Conservation (phyloP, 2,329 filamentous ascomycete species). For the Fusarium newnesense region DNA sequence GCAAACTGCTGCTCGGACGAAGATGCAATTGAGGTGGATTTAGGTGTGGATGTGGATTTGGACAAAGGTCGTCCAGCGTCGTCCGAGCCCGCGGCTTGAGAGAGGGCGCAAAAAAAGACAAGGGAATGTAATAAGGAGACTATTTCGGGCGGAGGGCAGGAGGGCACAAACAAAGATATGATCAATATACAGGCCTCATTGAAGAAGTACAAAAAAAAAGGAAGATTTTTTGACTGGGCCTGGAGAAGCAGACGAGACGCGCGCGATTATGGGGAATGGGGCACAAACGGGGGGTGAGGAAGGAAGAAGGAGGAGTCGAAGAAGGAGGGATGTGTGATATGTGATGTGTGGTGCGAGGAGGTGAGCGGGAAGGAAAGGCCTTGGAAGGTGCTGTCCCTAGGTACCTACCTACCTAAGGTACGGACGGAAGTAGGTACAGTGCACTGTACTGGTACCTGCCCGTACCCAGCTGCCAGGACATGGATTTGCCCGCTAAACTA, state of each 20-base stretch:
- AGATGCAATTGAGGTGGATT: slow-evolving; percentile 38
- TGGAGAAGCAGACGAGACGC: slow-evolving; percentile 44
- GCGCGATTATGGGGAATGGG: slow-evolving; percentile 39
- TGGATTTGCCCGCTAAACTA: background rate
- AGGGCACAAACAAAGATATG: slow-evolving; percentile 46
- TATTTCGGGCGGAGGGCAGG: slow-evolving; percentile 21
- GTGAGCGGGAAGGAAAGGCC: slow-evolving; percentile 32
- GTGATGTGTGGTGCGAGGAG: slow-evolving; percentile 23
- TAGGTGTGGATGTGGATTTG: slow-evolving; percentile 29
- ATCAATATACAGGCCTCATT: slow-evolving; percentile 54
- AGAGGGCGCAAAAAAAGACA: slow-evolving; percentile 39
- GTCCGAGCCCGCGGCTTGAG: slow-evolving; percentile 44
- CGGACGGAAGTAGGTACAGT: background rate
- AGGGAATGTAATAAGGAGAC: slow-evolving; percentile 35
- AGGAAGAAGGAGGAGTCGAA: slow-evolving; percentile 39
- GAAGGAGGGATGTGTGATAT: slow-evolving; percentile 31
- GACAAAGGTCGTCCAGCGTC: slow-evolving; percentile 43
- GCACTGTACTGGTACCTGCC: slow-evolving; percentile 1
- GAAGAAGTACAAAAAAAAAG: slow-evolving; percentile 40
- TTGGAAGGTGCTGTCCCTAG: slow-evolving; percentile 11
- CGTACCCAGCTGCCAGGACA: background rate
- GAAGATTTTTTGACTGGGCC: slow-evolving; percentile 41
- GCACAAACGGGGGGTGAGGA: slow-evolving; percentile 38
- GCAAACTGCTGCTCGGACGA: slow-evolving; percentile 39
- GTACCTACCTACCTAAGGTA: background rate